Evolutionary conservation across 129 eudicot genomes (phyloP), one percentile per base, ranked within the genome.

Genomic region (Pseudognaphalium luteoalbum): DNA sequence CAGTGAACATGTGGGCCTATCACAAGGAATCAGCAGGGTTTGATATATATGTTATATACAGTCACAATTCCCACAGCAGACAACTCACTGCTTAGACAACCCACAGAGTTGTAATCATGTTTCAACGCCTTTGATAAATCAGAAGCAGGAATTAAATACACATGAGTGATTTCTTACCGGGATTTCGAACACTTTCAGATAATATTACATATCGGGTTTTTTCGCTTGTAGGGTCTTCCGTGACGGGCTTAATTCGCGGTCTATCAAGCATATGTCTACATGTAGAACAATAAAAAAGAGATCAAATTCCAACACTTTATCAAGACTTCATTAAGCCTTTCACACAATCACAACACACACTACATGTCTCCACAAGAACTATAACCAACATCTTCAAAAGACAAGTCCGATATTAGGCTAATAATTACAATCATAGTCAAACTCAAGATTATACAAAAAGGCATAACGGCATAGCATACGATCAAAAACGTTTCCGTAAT

Each of bases 181-280:
- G 70, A 78, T 78, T 85, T 71, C 86, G 87, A 68, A 91, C 83
- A 66, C 41, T 85, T 78, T 95, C 99, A 25, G 99, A 91, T 63
- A 95, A 79, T 75, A 95, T 78, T 83, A 91, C 81, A 81, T 83
- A 91, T 52, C 99, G 99, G 14, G 70, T 85, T 70, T 88, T 89
- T 25, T 89, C 92, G 64, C 84, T 71, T 0, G 82, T 84, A 67
- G 99, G 99, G 42, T 95, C 99, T 81, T 91, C 96, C 1, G 88
- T 85, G 25, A 95, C 73, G 8, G 99, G 97, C 74, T 89, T 95
- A 65, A 91, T 85, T 29, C 99, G 97, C 12, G 99, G 91, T 83
- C 82, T 83, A 78, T 95, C 92, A 80, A 95, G 83, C 90, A 95
- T 75, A 83, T 87, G 84, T 70, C 99, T 95, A 72, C 74, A 84